These are phyloP conservation scores for Plantago elongata DNA, from an alignment of 257 asterid species.

Conservation along the genomic window DNA sequence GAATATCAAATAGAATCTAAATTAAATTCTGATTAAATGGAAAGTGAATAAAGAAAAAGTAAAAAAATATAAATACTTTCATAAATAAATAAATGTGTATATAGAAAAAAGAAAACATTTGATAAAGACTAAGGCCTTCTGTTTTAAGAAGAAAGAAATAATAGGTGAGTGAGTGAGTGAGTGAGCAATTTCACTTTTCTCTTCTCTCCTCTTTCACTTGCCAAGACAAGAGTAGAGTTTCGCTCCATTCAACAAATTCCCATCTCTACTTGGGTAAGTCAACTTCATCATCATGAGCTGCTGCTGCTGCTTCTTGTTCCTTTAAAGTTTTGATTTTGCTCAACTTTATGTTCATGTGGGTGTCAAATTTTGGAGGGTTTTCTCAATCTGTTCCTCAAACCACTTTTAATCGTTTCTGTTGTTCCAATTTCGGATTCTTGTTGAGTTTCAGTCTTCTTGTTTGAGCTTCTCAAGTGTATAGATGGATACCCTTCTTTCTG, in stretches of 20 bases:
- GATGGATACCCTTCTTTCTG: not conserved
- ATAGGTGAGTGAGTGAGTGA: too few relatives aligned
- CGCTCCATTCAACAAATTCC: not conserved
- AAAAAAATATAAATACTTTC: too few relatives aligned
- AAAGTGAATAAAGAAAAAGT: too few relatives aligned
- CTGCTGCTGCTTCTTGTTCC: not conserved
- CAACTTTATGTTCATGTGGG: not conserved
- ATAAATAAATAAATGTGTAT: not conserved
- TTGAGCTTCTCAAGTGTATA: not conserved
- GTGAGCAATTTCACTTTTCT: not conserved
- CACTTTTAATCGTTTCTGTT: not conserved
- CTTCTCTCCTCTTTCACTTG: conserved; percentile 1
- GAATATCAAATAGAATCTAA: too few relatives aligned
- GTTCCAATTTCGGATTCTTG: not conserved
- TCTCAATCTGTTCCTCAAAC: not conserved
- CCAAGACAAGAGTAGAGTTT: not conserved
- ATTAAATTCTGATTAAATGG: too few relatives aligned
- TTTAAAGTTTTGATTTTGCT: conserved; percentile 4
- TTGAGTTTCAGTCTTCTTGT: not conserved
- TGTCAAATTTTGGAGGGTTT: not conserved
- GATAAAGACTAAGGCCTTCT: too few relatives aligned
- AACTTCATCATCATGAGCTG: too few relatives aligned
- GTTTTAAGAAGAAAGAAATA: too few relatives aligned
- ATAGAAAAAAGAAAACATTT: not conserved
- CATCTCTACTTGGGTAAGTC: not conserved